Evolutionary conservation across 164 flowering plant genomes (phyloP).

Genomic region (Sedum album): DNA sequence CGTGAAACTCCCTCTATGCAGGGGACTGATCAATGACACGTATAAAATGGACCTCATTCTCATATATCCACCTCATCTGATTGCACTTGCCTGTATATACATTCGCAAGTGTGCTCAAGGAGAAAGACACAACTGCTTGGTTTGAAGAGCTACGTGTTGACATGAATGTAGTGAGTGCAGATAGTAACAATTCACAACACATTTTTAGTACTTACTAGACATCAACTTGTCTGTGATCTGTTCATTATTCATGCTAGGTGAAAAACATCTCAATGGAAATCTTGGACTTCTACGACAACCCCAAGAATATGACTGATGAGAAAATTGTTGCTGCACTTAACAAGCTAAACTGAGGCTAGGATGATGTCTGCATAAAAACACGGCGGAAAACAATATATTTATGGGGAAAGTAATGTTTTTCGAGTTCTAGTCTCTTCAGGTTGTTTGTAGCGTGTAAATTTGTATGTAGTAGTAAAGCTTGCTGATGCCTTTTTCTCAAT

Average conservation of each 20-base stretch:
- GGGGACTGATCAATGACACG: conserved; percentile 91
- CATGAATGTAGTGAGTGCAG: conserved; percentile 77
- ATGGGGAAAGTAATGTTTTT: neutral
- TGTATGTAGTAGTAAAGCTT: neutral
- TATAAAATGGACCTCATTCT: conserved; percentile 94
- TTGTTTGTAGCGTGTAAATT: neutral
- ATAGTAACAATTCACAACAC: neutral
- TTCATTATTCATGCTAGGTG: conserved; percentile 37
- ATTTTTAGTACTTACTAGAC: neutral
- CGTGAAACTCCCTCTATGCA: conserved; percentile 19
- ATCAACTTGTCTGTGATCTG: neutral
- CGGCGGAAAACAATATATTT: neutral
- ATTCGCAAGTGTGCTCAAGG: conserved; percentile 40
- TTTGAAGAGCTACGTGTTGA: conserved; percentile 98
- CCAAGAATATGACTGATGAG: conserved; percentile 47
- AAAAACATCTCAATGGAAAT: conserved; percentile 95
- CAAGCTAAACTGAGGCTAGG: conserved; percentile 34
- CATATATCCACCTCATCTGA: conserved; percentile 79
- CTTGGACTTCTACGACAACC: conserved; percentile 75
- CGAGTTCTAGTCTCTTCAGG: neutral
- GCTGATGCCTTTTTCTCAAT: neutral
- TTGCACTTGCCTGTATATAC: conserved; percentile 33
- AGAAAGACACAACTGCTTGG: conserved; percentile 86
- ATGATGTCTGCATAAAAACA: neutral
- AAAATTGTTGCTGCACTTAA: conserved; percentile 46